phyloP scores from a whole-genome alignment of 768 basidiomycete species.

The Collybia sp. region DNA sequence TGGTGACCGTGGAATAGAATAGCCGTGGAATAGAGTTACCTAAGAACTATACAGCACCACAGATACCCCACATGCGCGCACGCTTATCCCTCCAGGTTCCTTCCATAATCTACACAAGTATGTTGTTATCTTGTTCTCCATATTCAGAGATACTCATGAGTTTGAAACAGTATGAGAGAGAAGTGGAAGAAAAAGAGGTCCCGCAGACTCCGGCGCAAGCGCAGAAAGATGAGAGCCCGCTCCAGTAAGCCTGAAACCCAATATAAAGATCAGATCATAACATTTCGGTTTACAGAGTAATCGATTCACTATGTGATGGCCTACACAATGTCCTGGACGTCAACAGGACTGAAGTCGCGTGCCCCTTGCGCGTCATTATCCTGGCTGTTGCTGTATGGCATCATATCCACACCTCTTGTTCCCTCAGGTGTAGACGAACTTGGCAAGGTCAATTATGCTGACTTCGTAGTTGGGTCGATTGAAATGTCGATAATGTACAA shows the following conservation, averaged over 20 bases:
- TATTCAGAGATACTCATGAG: background rate
- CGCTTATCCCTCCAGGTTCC: slow-evolving; percentile 18
- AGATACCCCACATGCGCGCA: slow-evolving; percentile 6
- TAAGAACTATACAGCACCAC: slow-evolving; percentile 42
- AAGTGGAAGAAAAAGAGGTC: slow-evolving; percentile 98
- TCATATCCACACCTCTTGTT: no score
- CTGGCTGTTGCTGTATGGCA: no score
- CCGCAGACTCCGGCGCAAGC: slow-evolving; percentile 88
- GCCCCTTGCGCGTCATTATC: no score
- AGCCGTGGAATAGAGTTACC: slow-evolving; percentile 26
- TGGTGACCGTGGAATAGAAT: background rate
- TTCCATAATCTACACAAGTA: slow-evolving; percentile 28
- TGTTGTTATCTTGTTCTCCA: slow-evolving; percentile 7
- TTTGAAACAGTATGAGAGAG: slow-evolving; percentile 72
- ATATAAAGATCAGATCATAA: background rate
- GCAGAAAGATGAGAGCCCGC: slow-evolving; percentile 95
- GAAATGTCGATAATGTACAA: no score
- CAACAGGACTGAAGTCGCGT: background rate
- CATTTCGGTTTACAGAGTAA: slow-evolving; percentile 29
- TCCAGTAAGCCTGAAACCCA: slow-evolving; percentile 56
- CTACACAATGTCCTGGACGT: slow-evolving; percentile 16
- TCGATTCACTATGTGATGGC: slow-evolving; percentile 16
- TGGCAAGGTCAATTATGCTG: no score
- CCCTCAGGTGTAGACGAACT: no score
- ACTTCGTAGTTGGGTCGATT: no score